These are phyloP conservation scores for Psilocybe cyanescens DNA, from an alignment of 768 basidiomycete genomes.

Conservation along the genomic window DNA sequence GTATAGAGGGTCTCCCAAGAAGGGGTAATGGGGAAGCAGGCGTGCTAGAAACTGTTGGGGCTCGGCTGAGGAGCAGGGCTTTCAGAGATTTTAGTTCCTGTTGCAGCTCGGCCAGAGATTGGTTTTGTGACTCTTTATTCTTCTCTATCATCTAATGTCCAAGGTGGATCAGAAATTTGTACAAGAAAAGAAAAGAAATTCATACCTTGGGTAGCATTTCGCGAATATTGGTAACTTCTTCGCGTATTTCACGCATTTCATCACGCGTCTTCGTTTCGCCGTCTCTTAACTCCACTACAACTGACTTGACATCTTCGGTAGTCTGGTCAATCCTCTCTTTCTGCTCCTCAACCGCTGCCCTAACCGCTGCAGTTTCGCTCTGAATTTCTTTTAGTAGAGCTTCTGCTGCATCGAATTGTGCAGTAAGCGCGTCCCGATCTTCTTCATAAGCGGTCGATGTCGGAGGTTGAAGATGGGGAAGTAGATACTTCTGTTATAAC, in stretches of 20 bases:
- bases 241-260: constrained; percentile 90
- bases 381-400: constrained; percentile 82
- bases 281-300: constrained; percentile 75
- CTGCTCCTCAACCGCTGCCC: constrained; percentile 77
- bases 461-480: constrained; percentile 91
- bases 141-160: constrained; percentile 86
- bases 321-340: constrained; percentile 71
- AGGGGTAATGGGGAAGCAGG: constrained; percentile 56
- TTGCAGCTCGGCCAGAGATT: constrained; percentile 85
- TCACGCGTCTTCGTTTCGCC: constrained; percentile 80
- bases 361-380: constrained; percentile 72
- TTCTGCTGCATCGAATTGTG: constrained; percentile 90
- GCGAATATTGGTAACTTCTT: constrained; percentile 87
- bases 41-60: constrained; percentile 51
- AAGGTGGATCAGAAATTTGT: background rate
- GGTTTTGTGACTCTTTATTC: constrained; percentile 83
- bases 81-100: constrained; percentile 95
- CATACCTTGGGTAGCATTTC: constrained; percentile 93
- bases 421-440: constrained; percentile 81
- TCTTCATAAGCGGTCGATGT: constrained; percentile 86
- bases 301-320: constrained; percentile 71
- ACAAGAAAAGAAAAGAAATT: constrained; percentile 7
- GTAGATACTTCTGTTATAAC: constrained; percentile 76
- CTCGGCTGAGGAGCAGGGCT: constrained; percentile 79
- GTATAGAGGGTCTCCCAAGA: constrained; percentile 74